Percentiles rank a stretch among this genome's conserved stretches.
phyloP scores from a whole-genome alignment of 441 rosid species.

The Pelargonium cotyledonis region DNA sequence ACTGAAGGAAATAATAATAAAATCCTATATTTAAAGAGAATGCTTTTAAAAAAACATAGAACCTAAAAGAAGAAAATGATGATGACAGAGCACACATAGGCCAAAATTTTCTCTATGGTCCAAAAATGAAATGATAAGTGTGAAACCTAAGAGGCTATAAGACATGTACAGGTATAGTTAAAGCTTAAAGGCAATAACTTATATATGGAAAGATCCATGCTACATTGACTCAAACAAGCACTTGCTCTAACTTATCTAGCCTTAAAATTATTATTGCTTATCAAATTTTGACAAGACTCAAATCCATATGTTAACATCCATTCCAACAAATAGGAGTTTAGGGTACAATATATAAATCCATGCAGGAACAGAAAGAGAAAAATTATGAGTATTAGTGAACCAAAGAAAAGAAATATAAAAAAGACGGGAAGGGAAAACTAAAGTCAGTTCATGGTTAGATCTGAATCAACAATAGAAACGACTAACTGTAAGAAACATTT shows the following conservation, averaged over 20 bases:
- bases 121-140: too few species aligned
- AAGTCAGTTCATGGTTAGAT: not conserved
- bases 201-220: not conserved
- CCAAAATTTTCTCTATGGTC: too few species aligned
- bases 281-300: not conserved
- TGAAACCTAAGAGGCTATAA: too few species aligned
- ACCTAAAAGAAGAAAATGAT: too few species aligned
- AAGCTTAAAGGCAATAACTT: not conserved
- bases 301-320: not conserved
- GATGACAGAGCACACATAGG: too few species aligned
- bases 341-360: not conserved
- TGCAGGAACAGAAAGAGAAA: not conserved
- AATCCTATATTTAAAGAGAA: not conserved
- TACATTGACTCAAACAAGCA: not conserved
- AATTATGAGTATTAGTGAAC: not conserved
- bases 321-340: not conserved
- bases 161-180: not conserved
- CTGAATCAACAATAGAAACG: constrained; percentile 8
- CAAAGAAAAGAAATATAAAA: constrained; percentile 11
- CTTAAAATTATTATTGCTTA: not conserved
- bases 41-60: too few species aligned
- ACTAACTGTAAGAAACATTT: constrained; percentile 8
- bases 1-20: not conserved
- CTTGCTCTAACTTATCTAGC: not conserved
- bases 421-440: constrained; percentile 3